Evolutionary conservation across 805 yeast genomes (phyloP), one percentile per base, ranked within the genome.

Genomic region (Teunomyces pallodes): DNA sequence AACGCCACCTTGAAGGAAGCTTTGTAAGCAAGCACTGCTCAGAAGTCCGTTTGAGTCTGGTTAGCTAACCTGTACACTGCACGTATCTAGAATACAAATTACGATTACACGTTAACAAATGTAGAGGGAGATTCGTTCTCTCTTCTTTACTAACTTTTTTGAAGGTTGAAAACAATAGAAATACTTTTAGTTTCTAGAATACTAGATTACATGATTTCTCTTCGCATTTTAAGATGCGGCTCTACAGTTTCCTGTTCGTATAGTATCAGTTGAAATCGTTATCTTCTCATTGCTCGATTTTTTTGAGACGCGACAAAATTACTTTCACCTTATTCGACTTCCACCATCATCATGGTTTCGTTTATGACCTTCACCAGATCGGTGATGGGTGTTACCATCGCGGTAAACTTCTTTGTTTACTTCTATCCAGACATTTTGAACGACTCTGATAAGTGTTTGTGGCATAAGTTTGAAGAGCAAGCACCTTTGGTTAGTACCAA

Each of bases 1-100:
- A 94, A 94, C 87, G 83, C 87, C 72, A 83, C 86, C 60, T 83
- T 94, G 69, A 76, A 80, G 61, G 97, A 92, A 79, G 77, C 96
- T 55, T 80, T 91, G 73, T 92, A 86, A 76, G 61, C 39, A 31
- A 26, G n/a, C 24, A 20, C 32, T 41, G 16, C 20, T 30, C 13
- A 14, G 14, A 40, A 36, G 6, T 13, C 4, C 27, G 26, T 20
- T 20, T 38, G 41, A 26, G 27, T 38, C 41, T 24, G 30, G 10
- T 20, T 26, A 38, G 41, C 27, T 38, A 13, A 33, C 8, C 41
- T 38, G 30, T 38, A 38, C 28, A 26, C 41, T 38, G 41, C 41
- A 38, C 41, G 41, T 38, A 38, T 38, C 41, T 38, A 38, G 41
- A 38, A 38, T 38, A 38, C 16, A 32, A 32, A 32, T 32, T 32